phyloP scores from a whole-genome alignment of 2,329 filamentous ascomycete species.

The Aspergillus luchuensis region DNA sequence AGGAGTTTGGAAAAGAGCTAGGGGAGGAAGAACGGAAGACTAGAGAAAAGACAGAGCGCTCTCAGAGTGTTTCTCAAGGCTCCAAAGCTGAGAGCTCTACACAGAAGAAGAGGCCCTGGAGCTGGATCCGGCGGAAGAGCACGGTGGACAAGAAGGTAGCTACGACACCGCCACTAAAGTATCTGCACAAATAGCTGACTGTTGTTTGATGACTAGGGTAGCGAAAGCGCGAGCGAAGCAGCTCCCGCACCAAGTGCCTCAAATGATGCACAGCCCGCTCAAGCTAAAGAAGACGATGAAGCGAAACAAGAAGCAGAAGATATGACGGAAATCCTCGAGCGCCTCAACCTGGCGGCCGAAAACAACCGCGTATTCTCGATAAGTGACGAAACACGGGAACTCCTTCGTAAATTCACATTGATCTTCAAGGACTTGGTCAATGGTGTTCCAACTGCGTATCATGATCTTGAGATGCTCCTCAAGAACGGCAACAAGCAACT shows the following conservation, averaged over 20 bases:
- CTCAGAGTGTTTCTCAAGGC: slow-evolving; percentile 11
- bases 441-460: slow-evolving; percentile 89
- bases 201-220: neutral
- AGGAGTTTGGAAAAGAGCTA: slow-evolving; percentile 40
- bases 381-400: slow-evolving; percentile 78
- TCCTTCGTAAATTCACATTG: slow-evolving; percentile 81
- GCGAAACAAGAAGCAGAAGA: slow-evolving; percentile 68
- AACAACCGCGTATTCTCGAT: slow-evolving; percentile 86
- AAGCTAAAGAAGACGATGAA: slow-evolving; percentile 38
- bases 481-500: slow-evolving; percentile 65
- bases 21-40: slow-evolving; percentile 38
- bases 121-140: slow-evolving; percentile 43
- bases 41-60: slow-evolving; percentile 25
- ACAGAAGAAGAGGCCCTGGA: slow-evolving; percentile 42
- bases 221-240: slow-evolving; percentile 15
- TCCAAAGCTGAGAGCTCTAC: slow-evolving; percentile 22
- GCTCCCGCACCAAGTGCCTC: slow-evolving; percentile 1
- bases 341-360: slow-evolving; percentile 77
- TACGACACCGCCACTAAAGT: neutral
- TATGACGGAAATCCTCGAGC: slow-evolving; percentile 75
- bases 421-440: slow-evolving; percentile 91
- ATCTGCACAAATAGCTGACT: neutral
- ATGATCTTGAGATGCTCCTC: slow-evolving; percentile 75
- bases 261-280: slow-evolving; percentile 10
- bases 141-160: slow-evolving; percentile 38